phyloP scores from a whole-genome alignment of 352 stramenopile species.

The Phytophthora pistaciae region DNA sequence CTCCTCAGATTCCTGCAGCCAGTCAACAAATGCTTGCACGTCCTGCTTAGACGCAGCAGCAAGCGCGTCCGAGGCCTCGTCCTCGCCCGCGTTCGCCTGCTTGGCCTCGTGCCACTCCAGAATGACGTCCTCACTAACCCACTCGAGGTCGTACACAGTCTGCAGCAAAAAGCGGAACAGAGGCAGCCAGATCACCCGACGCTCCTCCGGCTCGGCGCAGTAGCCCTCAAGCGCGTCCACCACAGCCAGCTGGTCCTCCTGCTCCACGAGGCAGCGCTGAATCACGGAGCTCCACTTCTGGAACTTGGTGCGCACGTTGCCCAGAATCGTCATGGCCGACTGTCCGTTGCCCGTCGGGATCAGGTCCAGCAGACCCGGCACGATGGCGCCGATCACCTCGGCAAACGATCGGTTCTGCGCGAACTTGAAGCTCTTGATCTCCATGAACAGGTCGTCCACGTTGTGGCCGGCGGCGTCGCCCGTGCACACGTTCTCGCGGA shows the following conservation, averaged over 20 bases:
- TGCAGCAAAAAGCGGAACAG: slow-evolving; percentile 95
- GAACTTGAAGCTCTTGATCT: slow-evolving; percentile 96
- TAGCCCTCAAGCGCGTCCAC: slow-evolving; percentile 71
- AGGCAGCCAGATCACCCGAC: slow-evolving; percentile 64
- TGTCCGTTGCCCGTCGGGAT: slow-evolving; percentile 59
- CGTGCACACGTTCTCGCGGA: slow-evolving; percentile 84
- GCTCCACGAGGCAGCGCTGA: slow-evolving; percentile 89
- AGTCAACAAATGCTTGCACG: slow-evolving; percentile 95
- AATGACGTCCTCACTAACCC: slow-evolving; percentile 94
- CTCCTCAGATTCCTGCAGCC: slow-evolving; percentile 86
- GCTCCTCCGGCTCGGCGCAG: slow-evolving; percentile 52
- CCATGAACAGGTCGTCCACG: slow-evolving; percentile 93
- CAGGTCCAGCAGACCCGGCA: slow-evolving; percentile 76
- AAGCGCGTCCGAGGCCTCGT: slow-evolving; percentile 25
- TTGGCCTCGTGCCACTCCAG: slow-evolving; percentile 85
- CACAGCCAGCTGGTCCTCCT: slow-evolving; percentile 73
- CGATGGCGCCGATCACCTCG: slow-evolving; percentile 80
- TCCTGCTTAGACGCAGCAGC: slow-evolving; percentile 64
- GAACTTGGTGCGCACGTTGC: slow-evolving; percentile 84
- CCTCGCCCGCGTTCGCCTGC: slow-evolving; percentile 7
- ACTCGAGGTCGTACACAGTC: slow-evolving; percentile 94
- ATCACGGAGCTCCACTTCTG: slow-evolving; percentile 93
- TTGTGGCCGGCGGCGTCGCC: slow-evolving; percentile 79
- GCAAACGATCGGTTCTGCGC: slow-evolving; percentile 91
- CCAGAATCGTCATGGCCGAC: slow-evolving; percentile 75